phyloP scores from a whole-genome alignment of 768 basidiomycete species.

The Mycena sanguinolenta region DNA sequence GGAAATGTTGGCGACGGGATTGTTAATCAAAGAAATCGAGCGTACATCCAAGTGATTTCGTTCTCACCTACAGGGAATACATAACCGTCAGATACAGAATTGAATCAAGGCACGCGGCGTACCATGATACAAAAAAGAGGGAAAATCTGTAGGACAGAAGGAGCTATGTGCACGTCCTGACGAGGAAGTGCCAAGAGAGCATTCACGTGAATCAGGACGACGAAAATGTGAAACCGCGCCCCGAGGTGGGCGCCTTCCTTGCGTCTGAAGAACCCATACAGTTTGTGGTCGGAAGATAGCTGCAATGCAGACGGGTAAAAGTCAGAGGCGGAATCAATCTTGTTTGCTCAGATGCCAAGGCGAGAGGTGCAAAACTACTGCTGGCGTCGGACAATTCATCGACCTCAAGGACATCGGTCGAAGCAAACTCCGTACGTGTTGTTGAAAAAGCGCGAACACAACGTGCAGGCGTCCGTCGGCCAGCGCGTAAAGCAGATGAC shows the following conservation, averaged over 20 bases:
- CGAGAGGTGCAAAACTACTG: neutral
- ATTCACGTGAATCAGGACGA: no score
- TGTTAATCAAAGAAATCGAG: no score
- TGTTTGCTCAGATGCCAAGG: conserved; percentile 10
- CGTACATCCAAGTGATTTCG: no score
- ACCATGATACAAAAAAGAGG: no score
- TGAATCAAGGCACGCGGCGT: no score
- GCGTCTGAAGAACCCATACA: conserved; percentile 82
- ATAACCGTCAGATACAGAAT: no score
- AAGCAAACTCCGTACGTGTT: neutral
- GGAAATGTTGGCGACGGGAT: no score
- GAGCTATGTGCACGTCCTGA: no score
- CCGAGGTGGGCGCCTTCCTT: conserved; percentile 59
- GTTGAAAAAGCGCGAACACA: conserved; percentile 28
- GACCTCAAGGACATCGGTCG: conserved; percentile 9
- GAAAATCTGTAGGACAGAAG: no score
- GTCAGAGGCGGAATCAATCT: neutral
- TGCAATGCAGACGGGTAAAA: conserved; percentile 21
- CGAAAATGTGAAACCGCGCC: no score
- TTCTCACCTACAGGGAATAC: no score
- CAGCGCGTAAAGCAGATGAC: conserved; percentile 27
- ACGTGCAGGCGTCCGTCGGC: conserved; percentile 15
- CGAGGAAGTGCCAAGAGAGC: no score
- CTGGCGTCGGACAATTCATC: conserved; percentile 1
- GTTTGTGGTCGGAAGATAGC: conserved; percentile 71